Base-by-base conservation (phyloP, 2,329 filamentous ascomycete species). In the Aureobasidium sp. region DNA sequence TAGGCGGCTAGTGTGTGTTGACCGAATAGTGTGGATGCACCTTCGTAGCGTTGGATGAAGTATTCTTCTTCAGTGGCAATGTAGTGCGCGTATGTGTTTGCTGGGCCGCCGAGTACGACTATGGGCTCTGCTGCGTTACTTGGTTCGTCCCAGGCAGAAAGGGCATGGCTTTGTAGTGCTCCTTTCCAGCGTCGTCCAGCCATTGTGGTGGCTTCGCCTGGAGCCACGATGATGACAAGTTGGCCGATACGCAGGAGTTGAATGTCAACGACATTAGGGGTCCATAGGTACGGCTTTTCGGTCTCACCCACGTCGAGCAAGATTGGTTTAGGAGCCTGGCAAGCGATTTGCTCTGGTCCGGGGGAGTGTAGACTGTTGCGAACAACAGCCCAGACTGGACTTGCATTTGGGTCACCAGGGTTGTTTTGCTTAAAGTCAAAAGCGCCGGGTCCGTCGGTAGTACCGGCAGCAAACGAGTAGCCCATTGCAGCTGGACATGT, bases 391-490 rank as follows among this genome's bases (percentile, higher is more conserved):
- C 93, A 97, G 4, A 97, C 76, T 0, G 91, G 91, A 66, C 89
- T 92, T 25, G 82, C 83, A 44, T 87, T 82, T 0, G 90, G 87
- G n/a, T 84, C 79, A 36, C 86, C 87, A 0, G 87, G 87, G 66
- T 89, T 84, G 66, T 91, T 92, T 71, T 97, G 93, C 1, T 90
- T 94, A 72, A 97, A 97, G 74, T 97, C 93, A 69, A 96, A 96
- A 0, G 86, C 86, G 0, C 93, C 93, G 0, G 93, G 92, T 6
- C 93, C 91, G 72, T 97, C 93, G 0, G 90, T 90, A 0, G 93
- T 97, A 12, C 93, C 93, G 0, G 90, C 93, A 0, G 93, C 93
- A 71, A 97, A 97, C 0, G 89, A 92, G 72, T 94, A 96, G 6
- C 93, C 93, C 64, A 97, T 78, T 0, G 91, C 91, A 0, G 92